Conservation (phyloP, 192 early-diverging fungal genomes). For the Backusella westeae region DNA sequence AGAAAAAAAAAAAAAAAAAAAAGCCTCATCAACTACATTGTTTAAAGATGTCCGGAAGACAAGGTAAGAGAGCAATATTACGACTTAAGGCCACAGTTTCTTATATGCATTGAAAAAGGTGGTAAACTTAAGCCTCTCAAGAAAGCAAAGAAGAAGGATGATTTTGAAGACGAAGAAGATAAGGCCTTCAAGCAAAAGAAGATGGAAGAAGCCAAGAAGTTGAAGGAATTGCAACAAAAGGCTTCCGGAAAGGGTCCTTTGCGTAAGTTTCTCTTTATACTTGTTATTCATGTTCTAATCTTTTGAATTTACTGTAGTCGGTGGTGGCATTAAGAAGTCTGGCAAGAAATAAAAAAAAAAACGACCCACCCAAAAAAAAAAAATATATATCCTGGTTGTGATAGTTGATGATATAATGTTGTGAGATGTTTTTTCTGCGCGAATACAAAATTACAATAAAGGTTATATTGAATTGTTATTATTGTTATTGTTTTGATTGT, state of each 20-base stretch:
- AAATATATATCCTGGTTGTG: background rate
- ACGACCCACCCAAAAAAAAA: background rate
- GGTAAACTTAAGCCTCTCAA: slow-evolving; percentile 91
- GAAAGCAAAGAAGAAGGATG: slow-evolving; percentile 72
- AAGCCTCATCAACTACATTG: slow-evolving; percentile 12
- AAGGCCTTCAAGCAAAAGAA: slow-evolving; percentile 76
- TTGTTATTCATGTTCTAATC: background rate
- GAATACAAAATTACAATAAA: too few relatives aligned
- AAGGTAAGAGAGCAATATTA: slow-evolving; percentile 34
- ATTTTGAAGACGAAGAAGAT: slow-evolving; percentile 74
- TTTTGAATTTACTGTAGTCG: slow-evolving; percentile 32
- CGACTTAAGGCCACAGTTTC: background rate
- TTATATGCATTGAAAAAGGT: slow-evolving; percentile 39
- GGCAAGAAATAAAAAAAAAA: slow-evolving; percentile 66
- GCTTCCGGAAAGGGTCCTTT: slow-evolving; percentile 66
- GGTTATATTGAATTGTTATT: too few relatives aligned
- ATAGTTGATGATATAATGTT: background rate
- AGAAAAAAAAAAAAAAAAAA: background rate
- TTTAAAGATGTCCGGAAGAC: slow-evolving; percentile 52
- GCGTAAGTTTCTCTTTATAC: slow-evolving; percentile 33
- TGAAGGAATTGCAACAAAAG: slow-evolving; percentile 72
- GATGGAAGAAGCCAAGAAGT: slow-evolving; percentile 72
- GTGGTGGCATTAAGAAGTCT: slow-evolving; percentile 76
- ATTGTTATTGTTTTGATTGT: too few relatives aligned
- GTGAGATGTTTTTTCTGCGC: background rate